Conservation (phyloP, 495 filamentous ascomycete genomes). For the Xylaria castorea region DNA sequence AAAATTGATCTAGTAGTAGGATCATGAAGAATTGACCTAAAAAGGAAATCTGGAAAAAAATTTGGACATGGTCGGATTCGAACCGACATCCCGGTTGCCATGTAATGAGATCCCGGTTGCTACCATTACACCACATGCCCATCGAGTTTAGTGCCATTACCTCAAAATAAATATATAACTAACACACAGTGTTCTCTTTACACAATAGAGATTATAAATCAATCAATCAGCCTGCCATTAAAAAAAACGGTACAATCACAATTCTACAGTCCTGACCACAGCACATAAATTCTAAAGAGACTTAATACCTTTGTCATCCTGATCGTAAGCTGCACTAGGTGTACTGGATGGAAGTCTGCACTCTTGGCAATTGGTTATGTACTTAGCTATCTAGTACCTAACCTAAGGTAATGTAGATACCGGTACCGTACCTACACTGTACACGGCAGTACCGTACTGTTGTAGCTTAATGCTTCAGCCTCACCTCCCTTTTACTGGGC, state of each 20-base stretch:
- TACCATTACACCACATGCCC: slow-evolving; percentile 23
- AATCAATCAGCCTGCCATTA: slow-evolving; percentile 3
- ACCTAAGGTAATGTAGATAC: too few relatives aligned
- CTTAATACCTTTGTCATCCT: neutral
- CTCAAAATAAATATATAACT: slow-evolving; percentile 7
- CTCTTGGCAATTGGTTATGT: too few relatives aligned
- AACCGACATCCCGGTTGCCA: slow-evolving; percentile 22
- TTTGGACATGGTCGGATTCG: slow-evolving; percentile 22
- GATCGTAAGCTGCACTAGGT: too few relatives aligned
- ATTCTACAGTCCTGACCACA: neutral
- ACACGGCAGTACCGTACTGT: too few relatives aligned
- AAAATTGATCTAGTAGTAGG: neutral
- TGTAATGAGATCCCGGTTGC: slow-evolving; percentile 20
- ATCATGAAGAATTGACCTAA: slow-evolving; percentile 22
- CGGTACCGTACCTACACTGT: too few relatives aligned
- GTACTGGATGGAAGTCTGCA: neutral
- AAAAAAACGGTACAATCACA: neutral
- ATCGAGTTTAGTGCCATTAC: neutral
- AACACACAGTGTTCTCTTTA: slow-evolving; percentile 1
- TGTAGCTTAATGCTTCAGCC: too few relatives aligned
- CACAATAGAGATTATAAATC: slow-evolving; percentile 1
- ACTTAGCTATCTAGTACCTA: too few relatives aligned
- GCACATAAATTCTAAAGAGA: neutral
- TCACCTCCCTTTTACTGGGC: too few relatives aligned
- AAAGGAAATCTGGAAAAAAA: slow-evolving; percentile 23